A percentile compares a stretch with the other conserved stretches of the same genome.
phyloP scores from a whole-genome alignment of 2,329 filamentous ascomycete species.

The Diaporthe amygdali region DNA sequence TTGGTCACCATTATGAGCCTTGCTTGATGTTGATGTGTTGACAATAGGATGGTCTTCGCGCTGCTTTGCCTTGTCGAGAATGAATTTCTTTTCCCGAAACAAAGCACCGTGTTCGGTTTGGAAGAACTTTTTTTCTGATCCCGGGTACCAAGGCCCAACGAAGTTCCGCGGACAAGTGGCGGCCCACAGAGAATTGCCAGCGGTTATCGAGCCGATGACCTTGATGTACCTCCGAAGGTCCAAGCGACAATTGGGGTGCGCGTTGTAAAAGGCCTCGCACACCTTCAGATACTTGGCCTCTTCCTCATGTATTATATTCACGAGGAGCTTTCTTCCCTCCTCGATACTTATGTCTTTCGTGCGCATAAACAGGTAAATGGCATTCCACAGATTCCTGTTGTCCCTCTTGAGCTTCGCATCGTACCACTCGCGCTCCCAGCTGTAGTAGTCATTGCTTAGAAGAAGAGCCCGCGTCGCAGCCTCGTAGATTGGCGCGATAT shows the following conservation, averaged over 20 bases:
- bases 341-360: no score
- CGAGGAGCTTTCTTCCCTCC: no score
- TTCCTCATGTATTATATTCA: no score
- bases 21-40: neutral
- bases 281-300: no score
- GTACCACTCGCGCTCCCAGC: no score
- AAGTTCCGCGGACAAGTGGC: neutral
- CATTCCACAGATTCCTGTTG: no score
- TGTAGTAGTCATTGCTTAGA: no score
- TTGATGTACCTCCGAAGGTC: neutral
- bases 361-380: no score
- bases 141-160: neutral
- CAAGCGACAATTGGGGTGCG: neutral
- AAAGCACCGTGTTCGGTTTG: neutral
- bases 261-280: no score
- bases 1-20: neutral
- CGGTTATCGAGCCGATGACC: neutral
- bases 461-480: no score
- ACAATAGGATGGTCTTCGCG: neutral
- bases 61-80: neutral
- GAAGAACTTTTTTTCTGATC: neutral
- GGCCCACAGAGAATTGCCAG: neutral
- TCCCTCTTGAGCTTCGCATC: no score
- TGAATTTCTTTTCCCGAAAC: neutral
- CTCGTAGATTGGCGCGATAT: no score